Conservation (phyloP, 23 red algal genomes). For the Cyanidium caldarium region DNA sequence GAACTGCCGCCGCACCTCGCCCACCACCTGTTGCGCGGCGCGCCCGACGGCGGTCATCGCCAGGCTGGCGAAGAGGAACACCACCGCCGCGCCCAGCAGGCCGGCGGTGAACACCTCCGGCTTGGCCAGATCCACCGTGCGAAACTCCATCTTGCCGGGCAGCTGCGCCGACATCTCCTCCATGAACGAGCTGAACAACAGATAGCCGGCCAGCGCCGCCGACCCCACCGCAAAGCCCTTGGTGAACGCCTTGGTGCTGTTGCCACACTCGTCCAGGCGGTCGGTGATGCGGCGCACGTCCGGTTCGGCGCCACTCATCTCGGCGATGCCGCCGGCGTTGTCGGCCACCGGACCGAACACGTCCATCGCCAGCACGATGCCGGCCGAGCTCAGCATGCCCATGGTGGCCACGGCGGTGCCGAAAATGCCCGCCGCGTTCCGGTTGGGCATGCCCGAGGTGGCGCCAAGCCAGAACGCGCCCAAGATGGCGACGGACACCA, state of each 20-base stretch:
- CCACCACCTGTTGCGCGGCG: constrained; percentile 64
- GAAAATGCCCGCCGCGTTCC: constrained; percentile 22
- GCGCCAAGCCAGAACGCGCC: constrained; percentile 22
- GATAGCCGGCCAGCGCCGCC: constrained; percentile 31
- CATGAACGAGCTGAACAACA: constrained; percentile 25
- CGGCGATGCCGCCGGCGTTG: constrained; percentile 46
- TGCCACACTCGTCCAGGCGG: constrained; percentile 42
- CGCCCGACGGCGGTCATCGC: constrained; percentile 49
- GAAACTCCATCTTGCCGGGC: constrained; percentile 7
- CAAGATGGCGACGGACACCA: constrained; percentile 34
- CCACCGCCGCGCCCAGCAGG: constrained; percentile 41
- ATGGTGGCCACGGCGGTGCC: constrained; percentile 45
- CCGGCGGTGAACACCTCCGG: constrained; percentile 24
- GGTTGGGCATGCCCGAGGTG: constrained; percentile 13
- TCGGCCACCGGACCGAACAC: constrained; percentile 46
- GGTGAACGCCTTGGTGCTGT: constrained; percentile 30
- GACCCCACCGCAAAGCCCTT: constrained; percentile 51
- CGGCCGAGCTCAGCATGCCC: constrained; percentile 38
- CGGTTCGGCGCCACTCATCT: constrained; percentile 24
- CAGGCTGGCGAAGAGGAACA: constrained; percentile 52
- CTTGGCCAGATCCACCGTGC: constrained; percentile 6
- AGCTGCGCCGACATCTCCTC: constrained; percentile 18
- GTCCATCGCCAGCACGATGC: constrained; percentile 37
- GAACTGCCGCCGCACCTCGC: constrained; percentile 71
- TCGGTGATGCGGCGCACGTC: constrained; percentile 44